These are phyloP conservation scores for Corinectria fuckeliana DNA, from an alignment of 2,329 filamentous ascomycete species.

Conservation along the genomic window DNA sequence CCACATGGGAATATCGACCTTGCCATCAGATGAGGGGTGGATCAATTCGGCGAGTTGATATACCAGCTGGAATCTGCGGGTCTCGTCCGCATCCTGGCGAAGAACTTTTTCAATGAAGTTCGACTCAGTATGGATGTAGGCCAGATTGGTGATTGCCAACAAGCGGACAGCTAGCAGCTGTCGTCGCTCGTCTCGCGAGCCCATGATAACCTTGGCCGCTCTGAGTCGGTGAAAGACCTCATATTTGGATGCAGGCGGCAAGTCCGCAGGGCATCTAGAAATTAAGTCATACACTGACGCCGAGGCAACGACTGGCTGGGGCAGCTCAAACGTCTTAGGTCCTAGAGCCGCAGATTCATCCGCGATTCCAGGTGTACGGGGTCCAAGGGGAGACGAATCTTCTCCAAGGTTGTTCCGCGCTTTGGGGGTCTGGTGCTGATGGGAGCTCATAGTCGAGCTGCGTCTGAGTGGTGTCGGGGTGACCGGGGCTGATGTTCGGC, in stretches of 20 bases:
- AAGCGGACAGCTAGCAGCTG: conserved; percentile 81
- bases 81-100: conserved; percentile 87
- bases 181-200: conserved; percentile 70
- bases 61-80: conserved; percentile 84
- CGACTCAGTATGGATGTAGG: conserved; percentile 83
- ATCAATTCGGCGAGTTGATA: conserved; percentile 93
- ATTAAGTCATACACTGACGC: conserved; percentile 64
- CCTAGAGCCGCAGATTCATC: conserved; percentile 48
- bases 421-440: conserved; percentile 52
- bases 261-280: conserved; percentile 61
- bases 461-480: conserved; percentile 81
- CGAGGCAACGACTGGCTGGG: conserved; percentile 60
- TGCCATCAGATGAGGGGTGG: conserved; percentile 77
- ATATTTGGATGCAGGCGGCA: conserved; percentile 78
- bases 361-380: conserved; percentile 48
- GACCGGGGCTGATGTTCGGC: conserved; percentile 58
- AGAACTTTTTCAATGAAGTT: conserved; percentile 87
- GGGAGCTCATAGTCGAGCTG: conserved; percentile 61
- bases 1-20: conserved; percentile 71
- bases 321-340: conserved; percentile 69
- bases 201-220: conserved; percentile 79
- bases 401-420: conserved; percentile 43
- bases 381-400: conserved; percentile 58
- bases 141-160: conserved; percentile 87
- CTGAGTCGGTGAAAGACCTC: conserved; percentile 86